Conservation (phyloP, 1,284 basidiomycete genomes). For the Heterobasidion irregulare region DNA sequence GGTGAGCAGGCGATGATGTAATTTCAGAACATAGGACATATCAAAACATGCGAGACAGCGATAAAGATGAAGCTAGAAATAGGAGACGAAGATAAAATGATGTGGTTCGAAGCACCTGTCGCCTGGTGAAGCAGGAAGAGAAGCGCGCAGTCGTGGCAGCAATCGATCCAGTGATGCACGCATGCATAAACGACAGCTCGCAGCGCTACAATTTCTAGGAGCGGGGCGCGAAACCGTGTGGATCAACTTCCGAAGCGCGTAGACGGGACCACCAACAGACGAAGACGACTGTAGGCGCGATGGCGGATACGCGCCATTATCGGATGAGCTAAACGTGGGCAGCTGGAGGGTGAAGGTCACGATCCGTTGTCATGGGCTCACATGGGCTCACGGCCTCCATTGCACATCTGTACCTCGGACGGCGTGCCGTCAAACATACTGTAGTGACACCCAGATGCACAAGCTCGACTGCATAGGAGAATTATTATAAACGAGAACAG, state of each 20-base stretch:
- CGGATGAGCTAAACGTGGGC: background rate
- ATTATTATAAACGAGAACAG: background rate
- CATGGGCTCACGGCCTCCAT: background rate
- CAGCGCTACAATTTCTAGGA: background rate
- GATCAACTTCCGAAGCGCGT: background rate
- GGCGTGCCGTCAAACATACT: background rate
- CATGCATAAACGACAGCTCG: background rate
- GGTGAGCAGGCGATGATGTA: slow-evolving; percentile 3
- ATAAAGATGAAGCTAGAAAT: too few relatives aligned
- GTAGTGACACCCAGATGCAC: background rate
- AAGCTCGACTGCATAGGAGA: too few relatives aligned
- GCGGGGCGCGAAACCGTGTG: too few relatives aligned
- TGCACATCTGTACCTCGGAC: background rate
- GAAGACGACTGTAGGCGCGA: background rate
- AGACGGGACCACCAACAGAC: too few relatives aligned
- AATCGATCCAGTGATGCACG: background rate
- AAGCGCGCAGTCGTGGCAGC: too few relatives aligned
- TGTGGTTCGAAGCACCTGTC: too few relatives aligned
- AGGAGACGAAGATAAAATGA: too few relatives aligned
- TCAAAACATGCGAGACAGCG: background rate
- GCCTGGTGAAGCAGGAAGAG: too few relatives aligned
- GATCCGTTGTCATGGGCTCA: background rate
- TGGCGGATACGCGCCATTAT: background rate
- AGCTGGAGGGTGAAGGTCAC: background rate
- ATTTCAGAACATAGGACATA: background rate